Conservation (phyloP, 164 flowering plant species). For the Warburgia ugandensis region DNA sequence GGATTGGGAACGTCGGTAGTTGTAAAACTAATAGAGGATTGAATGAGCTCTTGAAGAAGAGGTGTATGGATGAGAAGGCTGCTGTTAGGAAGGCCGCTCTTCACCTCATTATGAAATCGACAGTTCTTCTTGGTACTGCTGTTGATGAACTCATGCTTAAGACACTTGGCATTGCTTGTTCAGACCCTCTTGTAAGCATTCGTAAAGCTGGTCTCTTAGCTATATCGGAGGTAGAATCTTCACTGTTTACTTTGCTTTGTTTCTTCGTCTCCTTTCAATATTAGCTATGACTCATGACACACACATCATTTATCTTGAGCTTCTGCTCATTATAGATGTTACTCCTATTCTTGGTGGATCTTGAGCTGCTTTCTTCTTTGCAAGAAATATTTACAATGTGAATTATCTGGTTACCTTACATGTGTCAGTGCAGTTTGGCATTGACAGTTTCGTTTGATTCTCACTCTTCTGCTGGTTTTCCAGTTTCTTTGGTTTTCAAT, state of each 20-base stretch:
- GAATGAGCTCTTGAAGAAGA: constrained; percentile 50
- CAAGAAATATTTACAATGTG: too few relatives aligned
- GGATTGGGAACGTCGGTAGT: constrained; percentile 22
- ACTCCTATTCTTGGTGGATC: too few relatives aligned
- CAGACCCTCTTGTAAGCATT: constrained; percentile 95
- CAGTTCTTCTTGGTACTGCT: constrained; percentile 39
- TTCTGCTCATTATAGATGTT: too few relatives aligned
- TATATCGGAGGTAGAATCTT: constrained; percentile 68
- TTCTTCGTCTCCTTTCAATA: background rate
- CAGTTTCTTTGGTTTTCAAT: too few relatives aligned
- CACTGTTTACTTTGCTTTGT: background rate
- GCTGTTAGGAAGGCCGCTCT: constrained; percentile 85
- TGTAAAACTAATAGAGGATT: constrained; percentile 21
- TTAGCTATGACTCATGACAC: background rate
- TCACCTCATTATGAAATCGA: constrained; percentile 57
- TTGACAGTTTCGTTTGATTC: too few relatives aligned
- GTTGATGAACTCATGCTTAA: constrained; percentile 59
- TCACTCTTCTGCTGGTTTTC: background rate
- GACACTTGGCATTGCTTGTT: constrained; percentile 80
- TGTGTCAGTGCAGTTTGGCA: too few relatives aligned
- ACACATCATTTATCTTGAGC: too few relatives aligned
- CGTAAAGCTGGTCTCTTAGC: constrained; percentile 86
- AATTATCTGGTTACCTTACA: too few relatives aligned
- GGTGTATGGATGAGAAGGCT: constrained; percentile 94
- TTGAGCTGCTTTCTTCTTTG: too few relatives aligned